Evolutionary conservation across 345 rosid species (phyloP), one percentile per base, ranked within the genome.

Genomic region (Iberis pinnata): DNA sequence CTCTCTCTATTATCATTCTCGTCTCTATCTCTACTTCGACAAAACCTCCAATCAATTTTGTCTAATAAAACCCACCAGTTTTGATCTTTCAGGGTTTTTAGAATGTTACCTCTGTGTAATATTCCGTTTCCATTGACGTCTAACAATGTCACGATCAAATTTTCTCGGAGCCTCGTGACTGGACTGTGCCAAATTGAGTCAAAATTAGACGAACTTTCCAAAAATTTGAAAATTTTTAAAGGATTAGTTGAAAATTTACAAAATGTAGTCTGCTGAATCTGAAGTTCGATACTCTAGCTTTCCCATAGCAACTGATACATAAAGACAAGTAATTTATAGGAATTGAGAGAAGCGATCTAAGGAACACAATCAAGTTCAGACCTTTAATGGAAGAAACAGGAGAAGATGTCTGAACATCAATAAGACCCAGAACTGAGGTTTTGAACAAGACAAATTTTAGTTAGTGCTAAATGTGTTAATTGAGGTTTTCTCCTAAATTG

Each of bases 271-370:
- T 27, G 81, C 92, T 43, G 73, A 75, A 54, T 73, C 80, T 53
- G 52, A 60, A 29, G 80, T 77, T 61, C 43, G 76, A 69, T 79
- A 77, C 76, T 82, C 88, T 62, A 55, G 77, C 56, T 74, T 87
- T 48, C 96, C 98, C 85, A 84, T 69, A 58, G 88, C 75, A 63
- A 87, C 98, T 90, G 85, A 51, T 50, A 31, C 32, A 58, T 37
- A 14, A 15, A 9, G 13, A 43, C 39, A 29, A 74, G 18, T 42
- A 22, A 58, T 27, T 53, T 16, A 4, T 58, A 10, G 27, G 12
- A 52, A 39, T 33, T 44, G 16, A n/a, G 16, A n/a, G 41, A 32
- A 52, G 14, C 12, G 3, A 19, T 31, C 24, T 8, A 6, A 26
- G 12, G 35, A 53, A 39, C 27, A 29, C 31, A 44, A n/a, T 25